A percentile compares a stretch with the other conserved stretches of the same genome.
Conservation (phyloP, 257 asterid genomes). For the Orobanche coerulescens region DNA sequence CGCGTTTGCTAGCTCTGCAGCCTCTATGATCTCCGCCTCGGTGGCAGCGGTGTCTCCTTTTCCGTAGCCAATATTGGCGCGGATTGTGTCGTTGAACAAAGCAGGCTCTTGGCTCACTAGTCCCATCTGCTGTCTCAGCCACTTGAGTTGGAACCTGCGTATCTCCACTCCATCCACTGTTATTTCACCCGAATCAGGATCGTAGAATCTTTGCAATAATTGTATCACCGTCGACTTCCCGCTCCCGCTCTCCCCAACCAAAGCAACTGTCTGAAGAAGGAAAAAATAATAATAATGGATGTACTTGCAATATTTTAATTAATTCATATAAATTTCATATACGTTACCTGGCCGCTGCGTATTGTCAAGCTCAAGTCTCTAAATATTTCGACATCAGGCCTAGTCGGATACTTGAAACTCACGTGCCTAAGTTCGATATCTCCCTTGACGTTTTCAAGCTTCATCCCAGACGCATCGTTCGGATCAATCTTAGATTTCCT, state of each 20-base stretch:
- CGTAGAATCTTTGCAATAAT: conserved; percentile 68
- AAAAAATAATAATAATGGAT: no score
- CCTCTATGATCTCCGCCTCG: conserved; percentile 69
- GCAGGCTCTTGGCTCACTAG: conserved; percentile 91
- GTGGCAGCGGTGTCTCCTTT: conserved; percentile 61
- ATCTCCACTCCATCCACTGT: conserved; percentile 75
- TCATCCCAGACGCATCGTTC: conserved; percentile 63
- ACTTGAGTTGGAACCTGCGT: conserved; percentile 55
- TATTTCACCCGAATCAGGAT: conserved; percentile 68
- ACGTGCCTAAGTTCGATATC: conserved; percentile 63
- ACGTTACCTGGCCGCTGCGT: conserved; percentile 58
- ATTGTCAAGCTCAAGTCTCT: conserved; percentile 56
- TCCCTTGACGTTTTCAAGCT: conserved; percentile 55
- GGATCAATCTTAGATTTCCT: conserved; percentile 68
- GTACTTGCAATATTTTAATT: neutral
- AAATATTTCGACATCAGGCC: conserved; percentile 68
- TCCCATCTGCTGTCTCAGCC: conserved; percentile 94
- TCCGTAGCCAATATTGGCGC: conserved; percentile 76
- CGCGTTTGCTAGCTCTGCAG: conserved; percentile 80
- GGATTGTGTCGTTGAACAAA: conserved; percentile 68
- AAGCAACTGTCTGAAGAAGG: conserved; percentile 56
- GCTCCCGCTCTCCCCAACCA: conserved; percentile 95
- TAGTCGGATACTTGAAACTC: conserved; percentile 75
- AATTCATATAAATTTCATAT: neutral
- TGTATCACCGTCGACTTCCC: conserved; percentile 83